A percentile compares a stretch with the other conserved stretches of the same genome.
These are phyloP conservation scores for Colletotrichum sp. DNA, from an alignment of 2,329 filamentous ascomycete species.

Conservation along the genomic window DNA sequence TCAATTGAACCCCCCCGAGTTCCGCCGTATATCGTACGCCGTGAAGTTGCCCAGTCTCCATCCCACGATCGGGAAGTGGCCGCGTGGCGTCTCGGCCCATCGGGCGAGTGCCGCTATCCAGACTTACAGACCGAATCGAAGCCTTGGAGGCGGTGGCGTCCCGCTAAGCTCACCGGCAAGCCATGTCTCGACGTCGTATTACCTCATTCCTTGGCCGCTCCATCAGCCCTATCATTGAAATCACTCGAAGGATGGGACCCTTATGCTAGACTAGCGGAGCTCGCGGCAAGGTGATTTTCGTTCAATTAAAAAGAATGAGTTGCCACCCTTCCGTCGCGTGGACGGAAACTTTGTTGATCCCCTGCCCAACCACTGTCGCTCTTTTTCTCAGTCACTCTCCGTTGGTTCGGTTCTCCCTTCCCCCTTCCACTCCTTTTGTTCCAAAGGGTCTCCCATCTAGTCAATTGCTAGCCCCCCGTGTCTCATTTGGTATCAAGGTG, in stretches of 20 bases:
- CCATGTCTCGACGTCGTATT: not conserved
- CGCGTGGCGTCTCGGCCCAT: not conserved
- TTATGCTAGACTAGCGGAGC: not conserved
- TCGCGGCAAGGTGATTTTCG: not conserved
- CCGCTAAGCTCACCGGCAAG: not conserved
- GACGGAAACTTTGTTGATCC: slow-evolving; percentile 6
- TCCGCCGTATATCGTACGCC: not conserved
- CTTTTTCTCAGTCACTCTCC: slow-evolving; percentile 2
- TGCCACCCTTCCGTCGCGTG: not conserved
- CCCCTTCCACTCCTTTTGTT: not conserved
- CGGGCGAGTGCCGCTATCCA: not conserved
- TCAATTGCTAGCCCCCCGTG: not conserved
- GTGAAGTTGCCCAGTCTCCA: not conserved
- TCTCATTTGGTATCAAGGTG: not conserved
- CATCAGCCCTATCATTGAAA: slow-evolving; percentile 16
- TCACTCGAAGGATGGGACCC: not conserved
- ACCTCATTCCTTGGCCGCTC: not conserved
- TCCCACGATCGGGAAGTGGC: not conserved
- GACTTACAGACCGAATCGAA: not conserved
- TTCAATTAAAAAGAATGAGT: slow-evolving; percentile 12
- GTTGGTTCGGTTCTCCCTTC: not conserved
- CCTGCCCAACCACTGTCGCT: slow-evolving; percentile 12
- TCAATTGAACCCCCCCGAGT: not conserved
- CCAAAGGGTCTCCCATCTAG: not conserved
- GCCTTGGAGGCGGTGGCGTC: not conserved